These are phyloP conservation scores for Neonectria ditissima DNA, from an alignment of 2,329 filamentous ascomycete species.

Conservation along the genomic window DNA sequence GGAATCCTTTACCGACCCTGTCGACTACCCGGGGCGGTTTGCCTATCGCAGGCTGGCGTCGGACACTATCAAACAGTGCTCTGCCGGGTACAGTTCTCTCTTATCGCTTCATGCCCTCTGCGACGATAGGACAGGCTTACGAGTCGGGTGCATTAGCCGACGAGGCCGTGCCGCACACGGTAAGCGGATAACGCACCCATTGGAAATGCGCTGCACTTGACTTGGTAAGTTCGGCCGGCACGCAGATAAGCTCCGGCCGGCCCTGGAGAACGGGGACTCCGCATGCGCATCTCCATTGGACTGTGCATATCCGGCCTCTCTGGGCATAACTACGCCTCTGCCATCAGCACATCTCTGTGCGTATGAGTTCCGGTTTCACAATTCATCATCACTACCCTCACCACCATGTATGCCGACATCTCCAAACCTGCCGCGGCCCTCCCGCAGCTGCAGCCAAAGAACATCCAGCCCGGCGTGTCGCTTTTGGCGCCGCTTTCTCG, in stretches of 20 bases:
- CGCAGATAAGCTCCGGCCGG: background rate
- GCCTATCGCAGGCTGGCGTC: constrained; percentile 11
- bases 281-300: constrained; percentile 10
- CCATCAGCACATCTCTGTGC: background rate
- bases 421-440: constrained; percentile 43
- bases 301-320: constrained; percentile 12
- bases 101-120: background rate
- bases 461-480: constrained; percentile 35
- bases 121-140: too few relatives aligned
- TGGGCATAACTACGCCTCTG: background rate
- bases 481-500: constrained; percentile 51
- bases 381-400: background rate
- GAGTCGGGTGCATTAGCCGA: constrained; percentile 17
- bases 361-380: background rate
- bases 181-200: constrained; percentile 14
- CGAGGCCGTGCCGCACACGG: background rate
- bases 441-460: constrained; percentile 35
- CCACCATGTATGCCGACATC: constrained; percentile 43
- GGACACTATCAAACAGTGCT: constrained; percentile 3
- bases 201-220: background rate
- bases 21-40: background rate
- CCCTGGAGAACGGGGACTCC: background rate
- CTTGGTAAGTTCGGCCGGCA: too few relatives aligned
- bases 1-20: too few relatives aligned
- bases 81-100: background rate